phyloP scores from a whole-genome alignment of 2,329 filamentous ascomycete genomes.

The Pseudopithomyces maydicus region DNA sequence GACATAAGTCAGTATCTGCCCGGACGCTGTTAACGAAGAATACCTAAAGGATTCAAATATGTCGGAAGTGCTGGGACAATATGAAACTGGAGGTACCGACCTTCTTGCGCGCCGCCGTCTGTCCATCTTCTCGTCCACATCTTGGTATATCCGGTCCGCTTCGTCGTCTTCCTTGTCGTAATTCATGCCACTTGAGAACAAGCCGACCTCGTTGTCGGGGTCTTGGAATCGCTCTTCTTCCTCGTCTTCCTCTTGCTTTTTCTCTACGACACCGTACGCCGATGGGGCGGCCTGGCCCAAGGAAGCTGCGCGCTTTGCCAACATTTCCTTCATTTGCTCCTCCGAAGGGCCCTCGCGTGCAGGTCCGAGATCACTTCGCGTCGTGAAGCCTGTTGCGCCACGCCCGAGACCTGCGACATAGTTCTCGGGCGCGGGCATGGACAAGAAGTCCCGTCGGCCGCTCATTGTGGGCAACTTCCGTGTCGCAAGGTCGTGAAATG shows the following conservation, averaged over 20 bases:
- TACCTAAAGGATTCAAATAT: conserved; percentile 47
- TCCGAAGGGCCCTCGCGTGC: conserved; percentile 94
- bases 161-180: conserved; percentile 99
- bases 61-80: conserved; percentile 20
- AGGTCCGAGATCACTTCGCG: conserved; percentile 92
- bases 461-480: conserved; percentile 54
- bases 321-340: conserved; percentile 96
- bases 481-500: neutral
- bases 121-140: conserved; percentile 97
- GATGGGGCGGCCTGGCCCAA: conserved; percentile 74
- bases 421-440: conserved; percentile 70
- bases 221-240: conserved; percentile 88
- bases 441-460: conserved; percentile 81
- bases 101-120: conserved; percentile 82
- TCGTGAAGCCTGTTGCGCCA: conserved; percentile 97
- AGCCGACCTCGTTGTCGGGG: conserved; percentile 93
- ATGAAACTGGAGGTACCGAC: conserved; percentile 62
- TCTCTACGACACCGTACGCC: conserved; percentile 71
- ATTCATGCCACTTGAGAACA: conserved; percentile 86
- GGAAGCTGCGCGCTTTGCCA: conserved; percentile 89
- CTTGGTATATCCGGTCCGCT: conserved; percentile 92
- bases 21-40: conserved; percentile 71
- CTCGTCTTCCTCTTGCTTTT: conserved; percentile 72
- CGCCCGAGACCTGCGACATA: conserved; percentile 92
- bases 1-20: conserved; percentile 78